Evolutionary conservation across 2,329 filamentous ascomycete genomes (phyloP).

Genomic region (Stylonectria norvegica): DNA sequence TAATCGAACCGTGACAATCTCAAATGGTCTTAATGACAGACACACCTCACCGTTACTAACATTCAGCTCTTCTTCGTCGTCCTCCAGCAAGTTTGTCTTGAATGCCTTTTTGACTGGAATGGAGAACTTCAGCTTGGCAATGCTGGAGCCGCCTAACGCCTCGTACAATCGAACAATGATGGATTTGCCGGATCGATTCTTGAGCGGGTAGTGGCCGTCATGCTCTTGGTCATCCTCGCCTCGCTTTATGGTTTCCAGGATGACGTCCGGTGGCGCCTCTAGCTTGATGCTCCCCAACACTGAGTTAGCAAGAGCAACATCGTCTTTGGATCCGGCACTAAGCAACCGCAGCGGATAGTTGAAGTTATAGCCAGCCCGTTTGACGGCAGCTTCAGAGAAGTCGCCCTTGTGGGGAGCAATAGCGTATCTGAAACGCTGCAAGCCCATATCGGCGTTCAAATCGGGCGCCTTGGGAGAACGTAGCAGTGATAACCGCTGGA

Average conservation of each 20-base stretch:
- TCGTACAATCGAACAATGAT: conserved; percentile 64
- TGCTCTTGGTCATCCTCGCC: conserved; percentile 50
- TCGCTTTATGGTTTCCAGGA: conserved; percentile 63
- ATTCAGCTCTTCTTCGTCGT: conserved; percentile 52
- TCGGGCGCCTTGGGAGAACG: conserved; percentile 67
- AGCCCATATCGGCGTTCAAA: conserved; percentile 44
- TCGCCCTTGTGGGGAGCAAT: not conserved
- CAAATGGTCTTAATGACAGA: conserved; percentile 55
- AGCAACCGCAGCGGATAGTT: conserved; percentile 52
- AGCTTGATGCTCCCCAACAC: conserved; percentile 35
- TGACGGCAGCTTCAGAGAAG: conserved; percentile 55
- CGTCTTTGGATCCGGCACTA: not conserved
- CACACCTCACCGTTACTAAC: conserved; percentile 33
- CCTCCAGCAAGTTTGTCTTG: conserved; percentile 64
- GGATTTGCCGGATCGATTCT: conserved; percentile 31
- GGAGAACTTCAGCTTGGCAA: conserved; percentile 50
- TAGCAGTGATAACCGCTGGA: conserved; percentile 37
- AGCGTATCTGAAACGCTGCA: not conserved
- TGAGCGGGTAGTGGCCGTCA: conserved; percentile 3
- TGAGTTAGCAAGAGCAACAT: conserved; percentile 21
- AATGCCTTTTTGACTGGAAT: conserved; percentile 53
- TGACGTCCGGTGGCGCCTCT: conserved; percentile 6
- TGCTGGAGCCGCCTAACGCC: conserved; percentile 57
- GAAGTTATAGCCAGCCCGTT: conserved; percentile 63
- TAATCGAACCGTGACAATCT: conserved; percentile 36